These are phyloP conservation scores for Xylaria sp. DNA, from an alignment of 2,329 filamentous ascomycete species.

Conservation along the genomic window DNA sequence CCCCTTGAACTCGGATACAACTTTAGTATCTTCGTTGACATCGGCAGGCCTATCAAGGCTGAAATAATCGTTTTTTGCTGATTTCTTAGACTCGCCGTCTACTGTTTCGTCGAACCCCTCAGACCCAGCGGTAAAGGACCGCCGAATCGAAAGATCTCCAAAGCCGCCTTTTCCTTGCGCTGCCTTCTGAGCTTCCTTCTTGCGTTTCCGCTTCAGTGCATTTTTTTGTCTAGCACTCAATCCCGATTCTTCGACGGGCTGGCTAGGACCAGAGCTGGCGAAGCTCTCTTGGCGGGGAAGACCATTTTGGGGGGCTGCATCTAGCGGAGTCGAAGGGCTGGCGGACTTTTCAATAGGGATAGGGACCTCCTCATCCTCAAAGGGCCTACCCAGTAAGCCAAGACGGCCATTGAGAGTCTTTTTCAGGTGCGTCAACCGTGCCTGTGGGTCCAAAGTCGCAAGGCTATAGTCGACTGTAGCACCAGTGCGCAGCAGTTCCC, in stretches of 20 bases:
- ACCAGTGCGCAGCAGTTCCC: slow-evolving; percentile 84
- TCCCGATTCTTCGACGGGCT: slow-evolving; percentile 70
- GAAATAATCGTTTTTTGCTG: slow-evolving; percentile 85
- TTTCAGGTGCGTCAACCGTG: slow-evolving; percentile 86
- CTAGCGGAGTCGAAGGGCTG: slow-evolving; percentile 60
- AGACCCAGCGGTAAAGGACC: slow-evolving; percentile 69
- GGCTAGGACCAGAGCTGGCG: slow-evolving; percentile 51
- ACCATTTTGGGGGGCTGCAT: slow-evolving; percentile 51
- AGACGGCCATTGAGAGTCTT: slow-evolving; percentile 85
- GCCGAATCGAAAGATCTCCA: slow-evolving; percentile 82
- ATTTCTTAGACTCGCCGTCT: slow-evolving; percentile 67
- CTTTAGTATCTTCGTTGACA: slow-evolving; percentile 88
- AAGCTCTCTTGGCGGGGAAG: slow-evolving; percentile 53
- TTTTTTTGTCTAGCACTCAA: slow-evolving; percentile 95
- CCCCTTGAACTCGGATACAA: slow-evolving; percentile 96
- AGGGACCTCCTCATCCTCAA: slow-evolving; percentile 83
- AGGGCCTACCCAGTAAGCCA: slow-evolving; percentile 84
- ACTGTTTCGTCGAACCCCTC: slow-evolving; percentile 72
- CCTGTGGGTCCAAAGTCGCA: slow-evolving; percentile 81
- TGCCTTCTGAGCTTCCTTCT: slow-evolving; percentile 87
- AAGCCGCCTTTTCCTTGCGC: slow-evolving; percentile 87
- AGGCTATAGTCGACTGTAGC: slow-evolving; percentile 83
- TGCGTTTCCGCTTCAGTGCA: slow-evolving; percentile 92
- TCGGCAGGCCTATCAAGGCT: slow-evolving; percentile 82
- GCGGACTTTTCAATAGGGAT: slow-evolving; percentile 69